A percentile compares a stretch with the other conserved stretches of the same genome.
These are phyloP conservation scores for Salicornia ramosissima DNA, from an alignment of 148 eudicot genomes.

Conservation along the genomic window DNA sequence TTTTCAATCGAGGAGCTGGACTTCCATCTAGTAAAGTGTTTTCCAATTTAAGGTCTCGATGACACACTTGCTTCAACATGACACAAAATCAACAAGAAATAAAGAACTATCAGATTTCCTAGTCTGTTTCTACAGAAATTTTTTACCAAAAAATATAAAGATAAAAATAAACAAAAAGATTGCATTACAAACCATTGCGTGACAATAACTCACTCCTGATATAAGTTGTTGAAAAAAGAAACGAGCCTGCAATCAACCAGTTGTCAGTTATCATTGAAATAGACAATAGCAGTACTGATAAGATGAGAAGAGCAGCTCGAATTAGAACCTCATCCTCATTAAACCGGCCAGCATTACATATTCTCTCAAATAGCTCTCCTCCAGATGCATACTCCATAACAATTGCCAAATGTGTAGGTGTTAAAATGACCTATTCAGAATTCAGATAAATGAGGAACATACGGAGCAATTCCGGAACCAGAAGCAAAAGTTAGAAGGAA, in stretches of 20 bases:
- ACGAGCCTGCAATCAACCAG: conserved; percentile 33
- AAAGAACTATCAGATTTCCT: conserved; percentile 4
- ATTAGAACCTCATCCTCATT: conserved; percentile 43
- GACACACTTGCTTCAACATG: conserved; percentile 46
- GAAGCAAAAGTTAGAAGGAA: conserved; percentile 2
- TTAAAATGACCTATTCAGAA: conserved; percentile 34
- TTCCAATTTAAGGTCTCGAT: conserved; percentile 47
- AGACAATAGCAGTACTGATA: neutral
- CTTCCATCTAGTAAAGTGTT: conserved; percentile 51
- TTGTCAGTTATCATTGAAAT: conserved; percentile 11
- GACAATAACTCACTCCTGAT: conserved; percentile 48
- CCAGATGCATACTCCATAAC: conserved; percentile 56
- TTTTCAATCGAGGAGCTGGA: conserved; percentile 47
- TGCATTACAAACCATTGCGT: conserved; percentile 38
- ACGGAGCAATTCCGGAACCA: conserved; percentile 9
- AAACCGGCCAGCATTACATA: conserved; percentile 44
- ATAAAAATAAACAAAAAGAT: neutral
- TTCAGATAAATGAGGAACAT: conserved; percentile 1
- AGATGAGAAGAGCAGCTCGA: neutral
- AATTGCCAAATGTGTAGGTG: conserved; percentile 55
- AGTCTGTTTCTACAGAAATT: neutral
- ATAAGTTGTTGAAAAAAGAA: conserved; percentile 50
- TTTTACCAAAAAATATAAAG: neutral
- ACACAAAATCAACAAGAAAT: neutral
- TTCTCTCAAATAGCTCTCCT: conserved; percentile 49